phyloP scores from a whole-genome alignment of 768 basidiomycete species.

The Collybia sordida region DNA sequence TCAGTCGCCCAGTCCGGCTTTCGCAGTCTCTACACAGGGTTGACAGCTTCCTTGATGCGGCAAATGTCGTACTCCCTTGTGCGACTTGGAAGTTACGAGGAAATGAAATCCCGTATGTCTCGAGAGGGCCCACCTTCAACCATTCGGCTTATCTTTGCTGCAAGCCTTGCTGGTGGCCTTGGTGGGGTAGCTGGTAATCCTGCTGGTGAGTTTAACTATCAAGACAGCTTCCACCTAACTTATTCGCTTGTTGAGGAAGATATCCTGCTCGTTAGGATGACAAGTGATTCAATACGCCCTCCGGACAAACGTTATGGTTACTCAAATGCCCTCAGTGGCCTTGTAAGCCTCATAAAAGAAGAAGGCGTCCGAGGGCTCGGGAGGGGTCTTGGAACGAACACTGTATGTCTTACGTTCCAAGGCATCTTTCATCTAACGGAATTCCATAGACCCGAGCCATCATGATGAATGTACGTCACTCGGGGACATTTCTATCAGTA shows the following conservation, averaged over 20 bases:
- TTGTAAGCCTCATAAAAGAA: conserved; percentile 59
- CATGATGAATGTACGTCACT: conserved; percentile 66
- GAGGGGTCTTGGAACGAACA: conserved; percentile 79
- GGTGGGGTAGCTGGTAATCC: conserved; percentile 89
- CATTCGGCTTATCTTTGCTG: conserved; percentile 57
- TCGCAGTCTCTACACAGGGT: conserved; percentile 75
- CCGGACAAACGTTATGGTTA: conserved; percentile 77
- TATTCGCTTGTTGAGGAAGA: conserved; percentile 35
- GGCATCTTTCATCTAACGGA: conserved; percentile 8
- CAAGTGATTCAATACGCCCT: conserved; percentile 77
- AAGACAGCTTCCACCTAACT: not conserved
- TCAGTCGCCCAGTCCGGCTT: conserved; percentile 71
- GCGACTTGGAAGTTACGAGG: conserved; percentile 80
- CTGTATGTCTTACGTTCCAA: conserved; percentile 39
- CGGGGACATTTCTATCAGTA: conserved; percentile 5
- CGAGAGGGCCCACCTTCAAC: conserved; percentile 51
- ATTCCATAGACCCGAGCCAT: conserved; percentile 53
- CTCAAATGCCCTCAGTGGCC: conserved; percentile 72
- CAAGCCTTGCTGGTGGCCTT: conserved; percentile 72
- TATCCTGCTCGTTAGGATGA: conserved; percentile 82
- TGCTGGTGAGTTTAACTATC: conserved; percentile 44
- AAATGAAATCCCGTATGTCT: conserved; percentile 61
- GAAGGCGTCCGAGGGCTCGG: conserved; percentile 72
- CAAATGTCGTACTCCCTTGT: conserved; percentile 94
- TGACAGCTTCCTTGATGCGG: conserved; percentile 79